These are phyloP conservation scores for Fonsecaea pedrosoi DNA, from an alignment of 2,329 filamentous ascomycete species.

Conservation along the genomic window DNA sequence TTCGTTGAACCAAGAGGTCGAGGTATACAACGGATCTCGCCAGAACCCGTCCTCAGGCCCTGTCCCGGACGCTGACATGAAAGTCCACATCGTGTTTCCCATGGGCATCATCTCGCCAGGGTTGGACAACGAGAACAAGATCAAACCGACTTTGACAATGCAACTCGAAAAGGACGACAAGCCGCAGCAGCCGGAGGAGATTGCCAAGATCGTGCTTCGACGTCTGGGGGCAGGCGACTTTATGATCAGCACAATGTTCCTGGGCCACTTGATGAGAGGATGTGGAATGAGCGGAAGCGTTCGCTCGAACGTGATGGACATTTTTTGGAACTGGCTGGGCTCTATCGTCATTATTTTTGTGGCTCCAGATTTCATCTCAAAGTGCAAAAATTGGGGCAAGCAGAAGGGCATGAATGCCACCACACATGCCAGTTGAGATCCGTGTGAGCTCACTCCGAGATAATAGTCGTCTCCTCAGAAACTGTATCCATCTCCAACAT, in stretches of 20 bases:
- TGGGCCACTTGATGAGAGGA: slow-evolving; percentile 75
- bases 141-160: slow-evolving; percentile 81
- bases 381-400: slow-evolving; percentile 64
- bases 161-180: slow-evolving; percentile 83
- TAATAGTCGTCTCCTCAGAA: slow-evolving; percentile 5
- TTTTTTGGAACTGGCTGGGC: slow-evolving; percentile 61
- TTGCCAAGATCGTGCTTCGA: slow-evolving; percentile 72
- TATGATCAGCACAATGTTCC: slow-evolving; percentile 74
- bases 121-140: slow-evolving; percentile 73
- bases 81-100: slow-evolving; percentile 81
- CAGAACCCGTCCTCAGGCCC: slow-evolving; percentile 40
- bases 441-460: background rate
- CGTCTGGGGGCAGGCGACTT: slow-evolving; percentile 83
- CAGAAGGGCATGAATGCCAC: slow-evolving; percentile 51
- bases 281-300: slow-evolving; percentile 62
- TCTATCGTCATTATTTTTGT: slow-evolving; percentile 63
- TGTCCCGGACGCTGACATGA: slow-evolving; percentile 68
- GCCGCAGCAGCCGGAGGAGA: slow-evolving; percentile 76
- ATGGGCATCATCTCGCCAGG: slow-evolving; percentile 82
- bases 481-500: slow-evolving; percentile 22
- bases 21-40: slow-evolving; percentile 77
- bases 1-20: slow-evolving; percentile 79
- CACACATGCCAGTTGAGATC: slow-evolving; percentile 11
- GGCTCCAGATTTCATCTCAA: slow-evolving; percentile 62
- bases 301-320: slow-evolving; percentile 58